Base-by-base conservation (phyloP, 2,329 filamentous ascomycete genomes). In the Drechslera avenae region DNA sequence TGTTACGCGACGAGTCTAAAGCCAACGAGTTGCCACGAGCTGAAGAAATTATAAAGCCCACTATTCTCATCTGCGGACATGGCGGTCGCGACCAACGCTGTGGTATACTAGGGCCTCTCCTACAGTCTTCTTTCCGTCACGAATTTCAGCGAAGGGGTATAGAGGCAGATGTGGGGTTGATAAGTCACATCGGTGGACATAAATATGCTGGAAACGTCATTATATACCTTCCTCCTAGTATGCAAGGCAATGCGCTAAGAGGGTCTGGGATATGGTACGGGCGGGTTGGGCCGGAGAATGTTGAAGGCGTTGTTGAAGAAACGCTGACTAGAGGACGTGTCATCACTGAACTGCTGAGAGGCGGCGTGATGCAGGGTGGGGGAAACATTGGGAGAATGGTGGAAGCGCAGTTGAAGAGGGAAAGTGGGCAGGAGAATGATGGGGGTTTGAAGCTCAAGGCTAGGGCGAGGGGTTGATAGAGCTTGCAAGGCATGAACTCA, bases 121-220 rank as follows among this genome's bases (percentile, higher is more conserved):
- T 97, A 12, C 78, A 84, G 60, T 74, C 74, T 0, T 87, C 91
- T 62, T 97, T 97, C 60, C 81, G 85, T 59, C 73, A 72, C 7
- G 81, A 84, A 62, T 70, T 92, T 5, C 72, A 73, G 2, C 72
- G 68, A 4, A 73, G 76, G 14, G 83, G 82, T 0, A 71, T 80
- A 3, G 68, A 75, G 1, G 88, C 85, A 2, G 77, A 86, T 39
- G 82, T 92, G 0, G 90, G 84, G 0, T 65, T 87, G 46, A 88
- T 92, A 47, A 90, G 86, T 54, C 90, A 95, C 64, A 86, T 95
- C 45, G 89, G 90, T 1, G 90, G 90, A 0, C 90, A 95, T 73
- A 92, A 91, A 70, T 93, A 87, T 69, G 90, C 90, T 0, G 90
- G 90, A 1, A 95, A 95, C 70, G 83, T 93, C 30, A 91, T 94